Evolutionary conservation across 768 basidiomycete species (phyloP).

Genomic region (Amanita exitialis): DNA sequence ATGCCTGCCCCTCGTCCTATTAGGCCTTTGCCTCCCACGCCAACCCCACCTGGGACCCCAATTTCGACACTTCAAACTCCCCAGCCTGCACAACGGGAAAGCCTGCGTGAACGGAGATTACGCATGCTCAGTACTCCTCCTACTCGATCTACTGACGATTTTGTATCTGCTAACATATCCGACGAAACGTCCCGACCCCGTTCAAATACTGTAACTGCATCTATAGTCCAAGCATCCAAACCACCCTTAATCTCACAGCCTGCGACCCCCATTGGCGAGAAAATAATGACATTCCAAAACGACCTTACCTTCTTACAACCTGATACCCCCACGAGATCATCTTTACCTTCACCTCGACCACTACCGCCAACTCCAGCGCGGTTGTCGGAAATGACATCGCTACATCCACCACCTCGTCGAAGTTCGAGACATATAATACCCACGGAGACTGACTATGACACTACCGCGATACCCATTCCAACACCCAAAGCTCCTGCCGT

Average conservation of each 20-base stretch:
- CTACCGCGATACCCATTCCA: slow-evolving; percentile 8
- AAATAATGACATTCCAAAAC: slow-evolving; percentile 38
- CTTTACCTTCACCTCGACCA: slow-evolving; percentile 21
- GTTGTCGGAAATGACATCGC: slow-evolving; percentile 22
- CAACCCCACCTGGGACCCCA: slow-evolving; percentile 8
- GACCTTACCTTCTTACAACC: slow-evolving; percentile 57
- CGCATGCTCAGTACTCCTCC: slow-evolving; percentile 60
- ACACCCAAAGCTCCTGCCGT: slow-evolving; percentile 13
- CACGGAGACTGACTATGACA: slow-evolving; percentile 21
- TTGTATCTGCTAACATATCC: slow-evolving; percentile 3
- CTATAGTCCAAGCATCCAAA: neutral
- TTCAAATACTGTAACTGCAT: slow-evolving; percentile 1
- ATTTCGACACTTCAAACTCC: slow-evolving; percentile 11
- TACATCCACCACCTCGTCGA: slow-evolving; percentile 58
- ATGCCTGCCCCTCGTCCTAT: slow-evolving; percentile 32
- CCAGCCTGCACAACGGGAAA: slow-evolving; percentile 17
- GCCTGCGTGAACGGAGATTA: slow-evolving; percentile 52
- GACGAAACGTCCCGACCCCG: neutral
- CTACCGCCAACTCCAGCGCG: slow-evolving; percentile 9
- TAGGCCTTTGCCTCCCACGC: slow-evolving; percentile 33
- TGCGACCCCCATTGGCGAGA: slow-evolving; percentile 55
- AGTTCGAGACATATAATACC: slow-evolving; percentile 38
- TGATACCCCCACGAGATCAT: slow-evolving; percentile 33
- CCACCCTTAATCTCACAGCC: slow-evolving; percentile 16
- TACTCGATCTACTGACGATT: slow-evolving; percentile 14